Evolutionary conservation across 2,329 filamentous ascomycete genomes (phyloP).

Genomic region (Xylariaceae sp.): DNA sequence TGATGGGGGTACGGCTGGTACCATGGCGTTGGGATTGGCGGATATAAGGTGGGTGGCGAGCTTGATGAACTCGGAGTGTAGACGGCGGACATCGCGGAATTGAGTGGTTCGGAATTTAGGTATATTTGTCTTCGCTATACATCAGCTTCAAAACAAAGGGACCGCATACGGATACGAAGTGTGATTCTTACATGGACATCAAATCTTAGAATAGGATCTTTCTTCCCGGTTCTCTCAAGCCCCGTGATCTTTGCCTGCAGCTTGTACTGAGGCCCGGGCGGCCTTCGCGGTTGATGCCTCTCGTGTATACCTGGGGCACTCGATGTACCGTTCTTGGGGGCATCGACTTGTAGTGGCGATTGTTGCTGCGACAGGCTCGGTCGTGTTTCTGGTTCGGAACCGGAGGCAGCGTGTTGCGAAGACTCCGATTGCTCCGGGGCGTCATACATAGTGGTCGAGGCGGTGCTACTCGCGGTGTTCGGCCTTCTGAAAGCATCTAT

Average conservation of each 20-base stretch:
- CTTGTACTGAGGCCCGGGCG: constrained; percentile 67
- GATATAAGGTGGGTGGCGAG: constrained; percentile 95
- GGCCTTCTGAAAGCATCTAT: constrained; percentile 44
- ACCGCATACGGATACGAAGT: not conserved
- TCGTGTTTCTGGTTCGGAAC: constrained; percentile 25
- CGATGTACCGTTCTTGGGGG: constrained; percentile 21
- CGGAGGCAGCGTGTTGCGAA: constrained; percentile 30
- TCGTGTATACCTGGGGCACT: constrained; percentile 27
- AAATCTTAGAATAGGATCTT: constrained; percentile 90
- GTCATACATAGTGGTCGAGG: constrained; percentile 40
- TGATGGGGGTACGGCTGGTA: constrained; percentile 92
- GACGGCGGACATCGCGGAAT: constrained; percentile 92
- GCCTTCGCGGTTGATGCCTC: constrained; percentile 49
- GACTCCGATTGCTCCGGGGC: constrained; percentile 33
- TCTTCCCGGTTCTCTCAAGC: constrained; percentile 87
- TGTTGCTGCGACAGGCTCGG: constrained; percentile 21
- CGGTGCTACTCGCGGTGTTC: constrained; percentile 44
- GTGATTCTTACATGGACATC: constrained; percentile 83
- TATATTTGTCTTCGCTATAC: constrained; percentile 75
- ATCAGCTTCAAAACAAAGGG: constrained; percentile 8
- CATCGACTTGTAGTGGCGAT: constrained; percentile 23
- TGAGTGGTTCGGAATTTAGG: constrained; percentile 96
- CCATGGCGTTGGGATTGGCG: constrained; percentile 92
- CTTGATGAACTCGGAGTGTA: constrained; percentile 94
- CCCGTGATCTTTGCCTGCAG: constrained; percentile 93